These are phyloP conservation scores for Cruciata laevipes DNA, from an alignment of 257 asterid genomes.

Conservation along the genomic window DNA sequence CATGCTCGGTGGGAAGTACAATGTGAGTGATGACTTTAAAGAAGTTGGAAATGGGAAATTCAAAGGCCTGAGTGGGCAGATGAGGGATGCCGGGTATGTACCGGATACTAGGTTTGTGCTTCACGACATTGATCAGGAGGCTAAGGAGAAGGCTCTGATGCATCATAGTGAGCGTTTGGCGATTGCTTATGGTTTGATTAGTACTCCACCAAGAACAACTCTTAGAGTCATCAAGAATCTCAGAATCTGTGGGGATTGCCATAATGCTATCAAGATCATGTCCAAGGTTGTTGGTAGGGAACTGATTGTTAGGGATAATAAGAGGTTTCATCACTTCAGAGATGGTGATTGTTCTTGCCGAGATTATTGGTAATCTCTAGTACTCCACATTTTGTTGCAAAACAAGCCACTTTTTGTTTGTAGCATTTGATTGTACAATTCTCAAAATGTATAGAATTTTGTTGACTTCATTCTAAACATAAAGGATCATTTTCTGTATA, in stretches of 20 bases:
- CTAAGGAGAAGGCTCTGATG: conserved; percentile 31
- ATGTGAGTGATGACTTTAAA: conserved; percentile 7
- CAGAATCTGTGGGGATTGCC: conserved; percentile 29
- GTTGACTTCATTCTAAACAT: background rate
- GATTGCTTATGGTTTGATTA: conserved; percentile 29
- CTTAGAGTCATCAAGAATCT: conserved; percentile 31
- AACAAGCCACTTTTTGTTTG: conserved; percentile 4
- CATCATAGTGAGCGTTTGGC: conserved; percentile 29
- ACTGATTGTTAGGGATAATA: conserved; percentile 27
- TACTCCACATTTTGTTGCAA: too few relatives aligned
- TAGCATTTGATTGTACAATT: background rate
- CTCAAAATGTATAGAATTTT: background rate
- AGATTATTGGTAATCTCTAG: conserved; percentile 21
- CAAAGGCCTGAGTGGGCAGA: conserved; percentile 26
- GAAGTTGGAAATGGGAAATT: conserved; percentile 16
- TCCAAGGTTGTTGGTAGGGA: conserved; percentile 32
- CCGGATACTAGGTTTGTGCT: conserved; percentile 31
- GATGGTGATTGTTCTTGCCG: conserved; percentile 30
- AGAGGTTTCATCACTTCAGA: conserved; percentile 27
- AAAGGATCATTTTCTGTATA: background rate
- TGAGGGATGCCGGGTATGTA: conserved; percentile 26
- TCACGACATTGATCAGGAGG: conserved; percentile 30
- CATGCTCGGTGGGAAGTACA: conserved; percentile 25
- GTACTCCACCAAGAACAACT: conserved; percentile 26
- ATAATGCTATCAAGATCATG: conserved; percentile 29